A percentile compares a stretch with the other conserved stretches of the same genome.
Conservation (phyloP, 345 rosid species). For the Nephelium lappaceum region DNA sequence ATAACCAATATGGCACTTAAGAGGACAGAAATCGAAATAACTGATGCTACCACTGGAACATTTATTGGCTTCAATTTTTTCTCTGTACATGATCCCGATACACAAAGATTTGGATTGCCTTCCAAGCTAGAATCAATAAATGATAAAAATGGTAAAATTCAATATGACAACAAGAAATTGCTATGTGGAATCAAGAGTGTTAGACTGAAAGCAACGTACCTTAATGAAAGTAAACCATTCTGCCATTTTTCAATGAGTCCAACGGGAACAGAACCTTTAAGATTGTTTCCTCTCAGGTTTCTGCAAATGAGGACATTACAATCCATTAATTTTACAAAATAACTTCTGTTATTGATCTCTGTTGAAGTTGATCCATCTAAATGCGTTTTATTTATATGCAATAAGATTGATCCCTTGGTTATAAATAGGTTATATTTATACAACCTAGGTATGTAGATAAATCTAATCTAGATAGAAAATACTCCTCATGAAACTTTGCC, state of each 20-base stretch:
- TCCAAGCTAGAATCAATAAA: slow-evolving; percentile 28
- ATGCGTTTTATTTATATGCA: background rate
- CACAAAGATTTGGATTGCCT: slow-evolving; percentile 40
- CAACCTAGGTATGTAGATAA: too few relatives aligned
- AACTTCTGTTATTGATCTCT: background rate
- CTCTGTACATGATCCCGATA: too few relatives aligned
- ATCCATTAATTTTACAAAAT: background rate
- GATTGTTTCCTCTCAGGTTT: too few relatives aligned
- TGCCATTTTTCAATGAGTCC: background rate
- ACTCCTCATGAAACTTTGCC: background rate
- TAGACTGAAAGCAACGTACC: slow-evolving; percentile 25
- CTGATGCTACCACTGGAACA: slow-evolving; percentile 35
- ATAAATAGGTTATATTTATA: too few relatives aligned
- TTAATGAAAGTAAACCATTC: slow-evolving; percentile 33
- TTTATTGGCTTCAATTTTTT: slow-evolving; percentile 21
- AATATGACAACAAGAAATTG: background rate
- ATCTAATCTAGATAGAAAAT: too few relatives aligned
- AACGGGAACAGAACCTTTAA: too few relatives aligned
- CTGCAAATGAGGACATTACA: background rate
- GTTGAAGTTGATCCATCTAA: background rate
- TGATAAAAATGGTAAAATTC: background rate
- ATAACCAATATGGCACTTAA: slow-evolving; percentile 24
- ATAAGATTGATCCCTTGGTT: background rate
- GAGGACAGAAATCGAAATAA: slow-evolving; percentile 29
- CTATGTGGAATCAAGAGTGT: background rate